These are phyloP conservation scores for Clitopilus hobsonii DNA, from an alignment of 768 basidiomycete species.

Conservation along the genomic window DNA sequence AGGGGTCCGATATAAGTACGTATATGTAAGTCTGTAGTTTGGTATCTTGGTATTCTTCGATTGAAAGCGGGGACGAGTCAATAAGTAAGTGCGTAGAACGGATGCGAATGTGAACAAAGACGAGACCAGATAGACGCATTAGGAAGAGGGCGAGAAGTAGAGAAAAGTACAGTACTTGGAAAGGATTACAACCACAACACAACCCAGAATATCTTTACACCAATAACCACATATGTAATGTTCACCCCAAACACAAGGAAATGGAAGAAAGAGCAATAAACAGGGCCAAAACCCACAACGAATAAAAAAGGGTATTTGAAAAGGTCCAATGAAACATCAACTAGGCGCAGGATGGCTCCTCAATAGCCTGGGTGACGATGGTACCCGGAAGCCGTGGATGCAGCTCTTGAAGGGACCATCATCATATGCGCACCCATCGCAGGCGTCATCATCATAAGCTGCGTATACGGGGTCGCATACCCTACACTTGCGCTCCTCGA, in stretches of 20 bases:
- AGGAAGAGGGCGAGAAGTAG: neutral
- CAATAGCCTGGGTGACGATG: neutral
- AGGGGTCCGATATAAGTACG: too few species aligned
- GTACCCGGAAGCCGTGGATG: neutral
- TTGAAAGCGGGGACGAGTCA: neutral
- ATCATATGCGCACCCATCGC: neutral
- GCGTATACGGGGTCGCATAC: neutral
- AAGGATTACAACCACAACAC: neutral
- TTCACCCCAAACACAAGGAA: neutral
- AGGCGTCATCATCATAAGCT: neutral
- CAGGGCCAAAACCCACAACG: neutral
- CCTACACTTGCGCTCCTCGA: neutral
- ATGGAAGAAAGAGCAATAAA: neutral
- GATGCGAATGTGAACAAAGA: neutral
- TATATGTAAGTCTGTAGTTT: neutral
- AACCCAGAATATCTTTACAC: neutral
- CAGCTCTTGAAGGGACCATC: neutral
- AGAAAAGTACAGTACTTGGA: neutral
- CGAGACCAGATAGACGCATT: too few species aligned
- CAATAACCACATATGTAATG: neutral
- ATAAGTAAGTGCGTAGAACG: neutral
- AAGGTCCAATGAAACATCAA: neutral
- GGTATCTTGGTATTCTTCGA: neutral
- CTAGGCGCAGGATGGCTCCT: neutral
- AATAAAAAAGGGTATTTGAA: neutral